phyloP scores from a whole-genome alignment of 257 asterid genomes.

The Solanum piurae region DNA sequence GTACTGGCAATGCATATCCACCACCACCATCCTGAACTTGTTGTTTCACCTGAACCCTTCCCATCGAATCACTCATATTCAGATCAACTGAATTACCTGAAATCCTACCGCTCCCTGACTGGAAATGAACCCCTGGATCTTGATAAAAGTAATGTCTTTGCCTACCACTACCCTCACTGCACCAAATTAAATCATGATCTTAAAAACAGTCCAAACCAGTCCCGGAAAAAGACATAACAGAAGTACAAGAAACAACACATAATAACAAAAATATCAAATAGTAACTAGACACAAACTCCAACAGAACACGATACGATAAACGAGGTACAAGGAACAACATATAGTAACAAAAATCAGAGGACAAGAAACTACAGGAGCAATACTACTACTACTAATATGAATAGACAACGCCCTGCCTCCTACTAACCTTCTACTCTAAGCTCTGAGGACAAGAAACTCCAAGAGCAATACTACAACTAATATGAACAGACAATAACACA shows the following conservation, averaged over 20 bases:
- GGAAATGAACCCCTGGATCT: conserved; percentile 48
- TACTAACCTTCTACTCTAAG: not conserved
- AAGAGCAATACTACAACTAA: not conserved
- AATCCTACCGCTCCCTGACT: conserved; percentile 34
- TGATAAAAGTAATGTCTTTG: conserved; percentile 55
- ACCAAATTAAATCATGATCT: conserved; percentile 1
- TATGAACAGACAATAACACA: no score
- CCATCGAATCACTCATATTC: conserved; percentile 32
- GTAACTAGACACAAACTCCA: not conserved
- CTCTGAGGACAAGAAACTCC: no score
- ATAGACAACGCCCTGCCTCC: not conserved
- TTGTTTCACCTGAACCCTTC: conserved; percentile 44
- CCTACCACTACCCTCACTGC: conserved; percentile 82
- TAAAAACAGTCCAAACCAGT: not conserved
- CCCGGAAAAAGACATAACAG: fast-evolving
- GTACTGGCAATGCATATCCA: conserved; percentile 36
- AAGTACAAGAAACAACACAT: not conserved
- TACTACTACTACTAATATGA: not conserved
- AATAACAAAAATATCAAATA: not conserved
- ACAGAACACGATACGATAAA: not conserved
- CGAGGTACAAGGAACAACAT: not conserved
- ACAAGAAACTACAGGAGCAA: not conserved
- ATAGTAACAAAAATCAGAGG: not conserved
- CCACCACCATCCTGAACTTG: conserved; percentile 54
- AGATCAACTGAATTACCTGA: conserved; percentile 34